Base-by-base conservation (phyloP, 495 filamentous ascomycete genomes). In the Penicillium cosmopolitanum region DNA sequence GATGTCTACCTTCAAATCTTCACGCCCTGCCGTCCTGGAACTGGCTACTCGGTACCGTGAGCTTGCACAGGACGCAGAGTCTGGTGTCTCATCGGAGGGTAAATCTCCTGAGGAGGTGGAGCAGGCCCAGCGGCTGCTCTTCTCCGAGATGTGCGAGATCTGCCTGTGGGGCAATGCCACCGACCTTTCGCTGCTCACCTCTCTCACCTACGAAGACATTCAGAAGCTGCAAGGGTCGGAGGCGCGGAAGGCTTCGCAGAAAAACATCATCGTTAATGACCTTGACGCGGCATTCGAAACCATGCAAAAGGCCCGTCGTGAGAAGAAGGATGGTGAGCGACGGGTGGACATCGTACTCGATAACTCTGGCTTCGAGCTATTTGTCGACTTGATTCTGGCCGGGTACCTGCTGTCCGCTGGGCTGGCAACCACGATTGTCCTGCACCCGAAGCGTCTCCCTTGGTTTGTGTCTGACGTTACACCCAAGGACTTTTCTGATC, bases 101-200 rank as follows among this genome's bases (percentile, higher is more conserved):
- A 75, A 72, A 34, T 67, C 73, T n/a, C 31, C 77, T 15, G 73
- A 83, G 54, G 74, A 89, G 61, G 48, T 82, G 53, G 87, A 88
- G 25, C 82, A 90, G 58, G 88, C 89, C 0, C 89, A 96, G 60
- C 82, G 84, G 61, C 68, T 93, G 1, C 73, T 97, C 16, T 98
- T 98, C 73, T 83, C 78, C 3, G 95, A 97, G 72, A 96, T 98
- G 89, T 93, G 87, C 75, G 92, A 97, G 77, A 95, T 97, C 62
- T 97, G 95, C 67, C 83, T 98, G 18, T 98, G 95, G 95, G 96
- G 95, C 9, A 97, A 98, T 73, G 95, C 96, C 5, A 98, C 94
- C 0, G 96, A 98, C 64, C 82, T 98, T 16, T 96, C 91, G 0
- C 88, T 98, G 42, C 79, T 98, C 38, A 97, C 93, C 0, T 90